Evolutionary conservation across 75 land plant genomes (phyloP), one percentile per base, ranked within the genome.

Genomic region (Sequoiadendron giganteum): DNA sequence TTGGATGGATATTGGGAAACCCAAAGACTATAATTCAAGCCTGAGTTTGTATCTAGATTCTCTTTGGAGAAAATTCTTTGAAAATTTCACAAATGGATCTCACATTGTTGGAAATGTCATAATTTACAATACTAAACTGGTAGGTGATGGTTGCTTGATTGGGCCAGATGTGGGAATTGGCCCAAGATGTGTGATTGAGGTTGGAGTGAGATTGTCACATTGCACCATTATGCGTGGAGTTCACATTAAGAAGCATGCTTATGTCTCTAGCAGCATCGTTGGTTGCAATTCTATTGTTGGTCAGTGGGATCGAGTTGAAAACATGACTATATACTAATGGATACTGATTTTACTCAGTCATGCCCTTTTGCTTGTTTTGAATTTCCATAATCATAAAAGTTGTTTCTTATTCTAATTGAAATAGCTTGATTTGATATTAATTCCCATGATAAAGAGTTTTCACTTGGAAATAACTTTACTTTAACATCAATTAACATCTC

Each of bases 181-280:
- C 19, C 98, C 98, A 7, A 94, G 93, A 9, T 97, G 97, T 86
- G 91, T 94, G 19, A 90, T 97, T 19, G 98, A 97, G 87, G 87
- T 93, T 14, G 97, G 98, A 11, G 99, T 97, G 42, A 88, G 98
- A 73, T 96, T 97, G 21, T 96, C 98, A n/a, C 82, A 92, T 72
- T 97, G 99, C 95, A 97, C 98, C 0, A 91, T 97, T n/a, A 97
- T 97, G 99, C 94, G 95, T 45, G 98, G 98, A 19, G 97, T 90
- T 5, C 92, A 95, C 19, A 89, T 97, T 82, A 96, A 97, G 95
- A 96, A 93, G 73, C 97, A 96, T 68, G 94, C 98, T 0, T 97
- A 97, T 92, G 90, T 97, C 11, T 95, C 96, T n/a, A 91, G 96
- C 70, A 96, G 98, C 73, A 97, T 97, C 85, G 92, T 96, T 32